Percentiles rank a stretch among this genome's conserved stretches.
phyloP scores from a whole-genome alignment of 2,329 filamentous ascomycete genomes.

The Byssochlamys sp. region DNA sequence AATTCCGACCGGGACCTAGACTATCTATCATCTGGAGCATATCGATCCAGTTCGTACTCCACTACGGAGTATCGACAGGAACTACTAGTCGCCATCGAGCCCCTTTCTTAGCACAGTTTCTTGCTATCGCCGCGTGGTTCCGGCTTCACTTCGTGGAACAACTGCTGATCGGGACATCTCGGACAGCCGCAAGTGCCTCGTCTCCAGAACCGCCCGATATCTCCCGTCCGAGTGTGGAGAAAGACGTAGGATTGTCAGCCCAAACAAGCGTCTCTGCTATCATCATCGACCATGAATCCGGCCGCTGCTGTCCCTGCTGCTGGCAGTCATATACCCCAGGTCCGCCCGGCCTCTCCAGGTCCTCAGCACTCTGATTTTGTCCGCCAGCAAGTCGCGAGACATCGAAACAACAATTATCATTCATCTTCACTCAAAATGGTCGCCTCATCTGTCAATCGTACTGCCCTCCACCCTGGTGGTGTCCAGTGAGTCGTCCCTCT shows the following conservation, averaged over 20 bases:
- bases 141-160: conserved; percentile 15
- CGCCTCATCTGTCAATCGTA: conserved; percentile 69
- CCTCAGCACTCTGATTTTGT: conserved; percentile 47
- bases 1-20: too few relatives aligned
- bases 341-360: conserved; percentile 35
- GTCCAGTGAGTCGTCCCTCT: conserved; percentile 59
- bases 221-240: conserved; percentile 34
- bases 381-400: conserved; percentile 49
- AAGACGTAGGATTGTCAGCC: conserved; percentile 16
- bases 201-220: conserved; percentile 24
- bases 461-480: conserved; percentile 79
- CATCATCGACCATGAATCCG: conserved; percentile 15
- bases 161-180: conserved; percentile 21
- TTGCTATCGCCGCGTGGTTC: conserved; percentile 2
- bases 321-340: conserved; percentile 37
- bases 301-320: conserved; percentile 19
- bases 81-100: not conserved
- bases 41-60: too few relatives aligned
- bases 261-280: conserved; percentile 16
- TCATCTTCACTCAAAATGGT: conserved; percentile 48
- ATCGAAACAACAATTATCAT: conserved; percentile 50
- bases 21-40: too few relatives aligned
- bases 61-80: too few relatives aligned
- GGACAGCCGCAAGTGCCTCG: conserved; percentile 15
- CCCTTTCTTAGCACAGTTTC: not conserved